A percentile compares a stretch with the other conserved stretches of the same genome.
phyloP scores from a whole-genome alignment of 139 green algal genomes.

The Deuterostichococcus epilithicus region DNA sequence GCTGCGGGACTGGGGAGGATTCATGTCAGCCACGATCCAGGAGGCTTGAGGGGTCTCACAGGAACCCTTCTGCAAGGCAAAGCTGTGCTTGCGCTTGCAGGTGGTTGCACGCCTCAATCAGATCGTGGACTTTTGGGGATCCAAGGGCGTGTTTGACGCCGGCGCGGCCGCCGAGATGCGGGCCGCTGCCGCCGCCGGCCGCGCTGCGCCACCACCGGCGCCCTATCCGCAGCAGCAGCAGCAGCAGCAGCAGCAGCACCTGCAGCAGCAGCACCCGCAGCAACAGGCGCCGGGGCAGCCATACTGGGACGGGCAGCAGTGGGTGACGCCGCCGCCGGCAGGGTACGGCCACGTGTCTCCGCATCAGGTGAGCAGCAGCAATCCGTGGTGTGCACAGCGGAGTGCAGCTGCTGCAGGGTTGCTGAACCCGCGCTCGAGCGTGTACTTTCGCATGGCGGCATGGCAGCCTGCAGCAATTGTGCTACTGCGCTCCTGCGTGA shows the following conservation, averaged over 20 bases:
- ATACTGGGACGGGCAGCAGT: not conserved
- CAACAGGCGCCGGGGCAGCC: constrained; percentile 3
- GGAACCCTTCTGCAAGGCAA: too few relatives aligned
- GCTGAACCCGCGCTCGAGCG: too few relatives aligned
- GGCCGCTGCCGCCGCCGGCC: not conserved
- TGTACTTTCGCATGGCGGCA: too few relatives aligned
- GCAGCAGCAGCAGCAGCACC: constrained; percentile 18
- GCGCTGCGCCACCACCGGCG: not conserved
- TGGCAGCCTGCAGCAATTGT: too few relatives aligned
- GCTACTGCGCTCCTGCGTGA: too few relatives aligned
- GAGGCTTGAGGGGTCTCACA: too few relatives aligned
- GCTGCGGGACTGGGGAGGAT: too few relatives aligned
- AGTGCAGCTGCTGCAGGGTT: too few relatives aligned
- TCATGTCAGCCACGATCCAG: too few relatives aligned
- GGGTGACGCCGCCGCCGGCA: constrained; percentile 1
- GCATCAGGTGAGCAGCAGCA: not conserved
- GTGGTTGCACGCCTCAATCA: constrained; percentile 5
- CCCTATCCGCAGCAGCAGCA: constrained; percentile 12
- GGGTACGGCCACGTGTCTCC: not conserved
- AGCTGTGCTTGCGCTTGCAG: not conserved
- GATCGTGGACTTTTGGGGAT: constrained; percentile 15
- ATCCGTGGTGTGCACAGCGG: too few relatives aligned
- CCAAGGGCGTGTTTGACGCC: constrained; percentile 17
- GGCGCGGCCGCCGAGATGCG: not conserved
- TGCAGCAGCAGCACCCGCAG: constrained; percentile 2